These are phyloP conservation scores for Escallonia herrerae DNA, from an alignment of 129 eudicot species.

Conservation along the genomic window DNA sequence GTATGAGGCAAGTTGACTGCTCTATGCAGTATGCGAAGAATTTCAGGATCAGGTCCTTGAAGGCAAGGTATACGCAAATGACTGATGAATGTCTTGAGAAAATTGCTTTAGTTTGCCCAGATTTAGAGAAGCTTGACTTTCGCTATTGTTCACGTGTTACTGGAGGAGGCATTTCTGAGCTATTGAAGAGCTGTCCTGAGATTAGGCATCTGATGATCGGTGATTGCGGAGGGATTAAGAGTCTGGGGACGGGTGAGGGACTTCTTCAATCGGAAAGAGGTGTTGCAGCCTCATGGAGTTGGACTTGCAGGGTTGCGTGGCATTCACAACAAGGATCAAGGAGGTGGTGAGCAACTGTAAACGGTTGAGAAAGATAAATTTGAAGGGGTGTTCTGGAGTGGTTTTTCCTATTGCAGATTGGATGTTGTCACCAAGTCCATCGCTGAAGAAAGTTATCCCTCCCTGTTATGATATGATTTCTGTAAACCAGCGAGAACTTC, in stretches of 20 bases:
- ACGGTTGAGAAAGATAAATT: constrained; percentile 47
- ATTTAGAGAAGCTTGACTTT: constrained; percentile 35
- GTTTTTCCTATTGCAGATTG: constrained; percentile 18
- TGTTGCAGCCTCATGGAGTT: constrained; percentile 42
- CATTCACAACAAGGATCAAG: constrained; percentile 32
- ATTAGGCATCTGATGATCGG: constrained; percentile 37
- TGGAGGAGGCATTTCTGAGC: constrained; percentile 25
- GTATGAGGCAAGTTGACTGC: constrained; percentile 20
- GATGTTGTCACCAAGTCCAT: constrained; percentile 38
- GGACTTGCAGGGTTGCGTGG: constrained; percentile 44
- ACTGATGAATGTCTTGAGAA: constrained; percentile 27
- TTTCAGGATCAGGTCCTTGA: constrained; percentile 25
- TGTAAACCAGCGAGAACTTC: constrained; percentile 19
- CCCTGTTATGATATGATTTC: constrained; percentile 30
- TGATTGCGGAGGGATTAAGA: constrained; percentile 29
- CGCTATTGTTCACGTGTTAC: constrained; percentile 28
- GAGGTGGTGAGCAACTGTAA: constrained; percentile 36
- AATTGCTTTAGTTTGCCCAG: constrained; percentile 39
- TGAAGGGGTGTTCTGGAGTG: constrained; percentile 43
- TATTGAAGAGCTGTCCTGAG: constrained; percentile 29
- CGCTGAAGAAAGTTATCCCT: constrained; percentile 42
- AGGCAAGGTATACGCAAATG: constrained; percentile 17
- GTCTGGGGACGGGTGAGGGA: constrained; percentile 25
- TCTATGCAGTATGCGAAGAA: constrained; percentile 10
- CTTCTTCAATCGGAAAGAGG: constrained; percentile 32